A percentile compares a stretch with the other conserved stretches of the same genome.
phyloP scores from a whole-genome alignment of 768 basidiomycete genomes.

The Lyophyllum semitale region DNA sequence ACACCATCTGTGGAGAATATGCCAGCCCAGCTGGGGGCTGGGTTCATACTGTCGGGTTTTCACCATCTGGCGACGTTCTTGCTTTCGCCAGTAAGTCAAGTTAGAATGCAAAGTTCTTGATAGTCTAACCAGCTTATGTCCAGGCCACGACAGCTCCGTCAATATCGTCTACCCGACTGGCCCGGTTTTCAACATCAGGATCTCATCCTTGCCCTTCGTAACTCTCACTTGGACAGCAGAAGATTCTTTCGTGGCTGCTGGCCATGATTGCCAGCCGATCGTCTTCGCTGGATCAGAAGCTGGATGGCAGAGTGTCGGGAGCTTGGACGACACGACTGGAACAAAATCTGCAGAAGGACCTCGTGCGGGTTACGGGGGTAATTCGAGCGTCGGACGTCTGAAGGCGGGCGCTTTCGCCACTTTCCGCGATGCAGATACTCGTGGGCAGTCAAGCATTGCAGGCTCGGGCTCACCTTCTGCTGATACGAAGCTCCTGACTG shows the following conservation, averaged over 20 bases:
- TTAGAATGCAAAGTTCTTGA: neutral
- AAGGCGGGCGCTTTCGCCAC: slow-evolving; percentile 94
- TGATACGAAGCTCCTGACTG: slow-evolving; percentile 81
- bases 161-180: slow-evolving; percentile 89
- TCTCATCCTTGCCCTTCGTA: slow-evolving; percentile 78
- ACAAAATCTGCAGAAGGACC: slow-evolving; percentile 43
- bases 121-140: neutral
- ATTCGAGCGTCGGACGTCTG: slow-evolving; percentile 65
- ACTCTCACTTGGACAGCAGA: slow-evolving; percentile 88
- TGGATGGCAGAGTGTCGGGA: slow-evolving; percentile 82
- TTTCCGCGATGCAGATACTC: slow-evolving; percentile 89
- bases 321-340: slow-evolving; percentile 79
- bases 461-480: slow-evolving; percentile 28
- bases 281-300: slow-evolving; percentile 74
- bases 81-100: slow-evolving; percentile 86
- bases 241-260: slow-evolving; percentile 83
- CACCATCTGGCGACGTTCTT: slow-evolving; percentile 91
- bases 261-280: slow-evolving; percentile 96
- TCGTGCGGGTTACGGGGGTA: slow-evolving; percentile 48
- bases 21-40: slow-evolving; percentile 88
- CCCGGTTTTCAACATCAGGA: slow-evolving; percentile 74
- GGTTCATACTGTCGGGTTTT: slow-evolving; percentile 96
- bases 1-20: slow-evolving; percentile 96
- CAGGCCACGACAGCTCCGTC: slow-evolving; percentile 95
- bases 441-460: slow-evolving; percentile 50